Evolutionary conservation across 1,284 basidiomycete genomes (phyloP).

Genomic region (Heterobasidion occidentale): DNA sequence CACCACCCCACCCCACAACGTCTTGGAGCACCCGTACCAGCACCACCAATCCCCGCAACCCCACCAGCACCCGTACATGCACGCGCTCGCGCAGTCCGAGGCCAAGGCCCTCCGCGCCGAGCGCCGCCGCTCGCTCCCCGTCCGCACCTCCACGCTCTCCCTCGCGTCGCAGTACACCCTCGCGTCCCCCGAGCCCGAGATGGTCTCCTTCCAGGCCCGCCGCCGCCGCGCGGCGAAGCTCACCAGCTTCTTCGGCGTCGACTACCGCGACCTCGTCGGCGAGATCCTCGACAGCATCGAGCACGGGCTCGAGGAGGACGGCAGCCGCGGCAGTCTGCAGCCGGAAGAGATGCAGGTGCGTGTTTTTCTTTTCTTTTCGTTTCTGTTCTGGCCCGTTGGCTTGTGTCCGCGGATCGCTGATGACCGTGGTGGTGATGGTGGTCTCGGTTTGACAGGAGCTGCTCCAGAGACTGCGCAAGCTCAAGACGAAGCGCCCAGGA

Average conservation of each 20-base stretch:
- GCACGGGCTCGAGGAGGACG: constrained; percentile 62
- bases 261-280: constrained; percentile 66
- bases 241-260: constrained; percentile 76
- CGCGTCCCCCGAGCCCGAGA: constrained; percentile 31
- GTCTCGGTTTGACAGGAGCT: constrained; percentile 40
- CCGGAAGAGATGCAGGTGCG: constrained; percentile 65
- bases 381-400: background rate
- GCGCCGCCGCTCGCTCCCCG: constrained; percentile 64
- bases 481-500: constrained; percentile 46
- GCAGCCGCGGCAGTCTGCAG: constrained; percentile 49
- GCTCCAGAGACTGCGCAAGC: constrained; percentile 46
- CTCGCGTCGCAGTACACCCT: constrained; percentile 40
- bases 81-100: background rate
- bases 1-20: background rate
- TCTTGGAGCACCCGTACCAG: too few species aligned
- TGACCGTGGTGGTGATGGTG: too few species aligned
- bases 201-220: constrained; percentile 56
- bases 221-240: constrained; percentile 71
- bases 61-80: too few species aligned
- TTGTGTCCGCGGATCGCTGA: background rate
- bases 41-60: too few species aligned
- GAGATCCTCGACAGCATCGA: constrained; percentile 76
- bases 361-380: constrained; percentile 13
- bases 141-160: constrained; percentile 51
- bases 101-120: constrained; percentile 27